Percentiles rank a stretch among this genome's conserved stretches.
Conservation (phyloP, 306 rosid species). For the Glycine tomentella region DNA sequence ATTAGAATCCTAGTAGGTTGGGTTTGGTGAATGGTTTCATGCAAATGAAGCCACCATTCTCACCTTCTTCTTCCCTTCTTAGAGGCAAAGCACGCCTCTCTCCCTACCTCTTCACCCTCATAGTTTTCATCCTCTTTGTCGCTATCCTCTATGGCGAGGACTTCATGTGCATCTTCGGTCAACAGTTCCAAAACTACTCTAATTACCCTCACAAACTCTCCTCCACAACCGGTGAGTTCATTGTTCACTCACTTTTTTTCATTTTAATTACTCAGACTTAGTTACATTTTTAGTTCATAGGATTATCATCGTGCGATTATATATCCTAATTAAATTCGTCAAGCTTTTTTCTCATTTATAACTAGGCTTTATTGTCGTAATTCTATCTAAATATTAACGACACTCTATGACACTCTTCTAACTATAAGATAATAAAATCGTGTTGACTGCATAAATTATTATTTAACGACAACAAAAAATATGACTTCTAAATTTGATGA, state of each 20-base stretch:
- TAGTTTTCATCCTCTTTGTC: constrained; percentile 80
- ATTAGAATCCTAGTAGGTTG: neutral
- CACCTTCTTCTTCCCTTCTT: constrained; percentile 62
- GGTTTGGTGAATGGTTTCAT: constrained; percentile 37
- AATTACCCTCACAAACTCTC: constrained; percentile 39
- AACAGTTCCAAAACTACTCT: constrained; percentile 61
- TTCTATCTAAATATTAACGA: too few species aligned
- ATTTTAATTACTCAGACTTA: too few species aligned
- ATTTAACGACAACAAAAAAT: too few species aligned
- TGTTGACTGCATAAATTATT: too few species aligned
- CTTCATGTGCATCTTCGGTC: constrained; percentile 69
- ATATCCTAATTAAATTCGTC: too few species aligned
- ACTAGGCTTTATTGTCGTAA: too few species aligned
- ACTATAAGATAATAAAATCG: too few species aligned
- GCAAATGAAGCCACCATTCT: constrained; percentile 70
- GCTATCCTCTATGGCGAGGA: constrained; percentile 74
- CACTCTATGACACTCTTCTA: too few species aligned
- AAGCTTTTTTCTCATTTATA: too few species aligned
- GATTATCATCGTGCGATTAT: too few species aligned
- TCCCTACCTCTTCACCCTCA: constrained; percentile 72
- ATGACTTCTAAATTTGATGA: too few species aligned
- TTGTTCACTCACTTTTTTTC: neutral
- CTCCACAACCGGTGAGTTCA: constrained; percentile 46
- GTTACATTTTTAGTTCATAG: too few species aligned
- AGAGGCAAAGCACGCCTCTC: constrained; percentile 71